These are phyloP conservation scores for Myriosclerotinia curreyana DNA, from an alignment of 2,329 filamentous ascomycete species.

Conservation along the genomic window DNA sequence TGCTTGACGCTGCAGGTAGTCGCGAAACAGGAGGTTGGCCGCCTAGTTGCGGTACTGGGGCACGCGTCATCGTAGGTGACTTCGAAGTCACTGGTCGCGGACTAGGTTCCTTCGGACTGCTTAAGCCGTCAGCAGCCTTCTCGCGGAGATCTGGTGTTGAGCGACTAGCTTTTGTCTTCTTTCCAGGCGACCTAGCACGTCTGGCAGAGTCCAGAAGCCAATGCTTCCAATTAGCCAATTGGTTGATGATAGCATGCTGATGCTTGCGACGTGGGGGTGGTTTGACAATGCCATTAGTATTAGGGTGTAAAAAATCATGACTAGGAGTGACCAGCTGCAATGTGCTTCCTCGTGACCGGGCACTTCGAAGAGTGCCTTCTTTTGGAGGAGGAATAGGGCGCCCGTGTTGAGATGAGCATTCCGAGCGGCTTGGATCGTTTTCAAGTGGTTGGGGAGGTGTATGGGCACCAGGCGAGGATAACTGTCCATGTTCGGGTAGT, in stretches of 20 bases:
- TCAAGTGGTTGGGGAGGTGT: constrained; percentile 69
- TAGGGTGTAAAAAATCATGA: constrained; percentile 57
- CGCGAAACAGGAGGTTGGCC: constrained; percentile 38
- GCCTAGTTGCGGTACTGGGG: constrained; percentile 37
- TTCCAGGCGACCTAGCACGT: constrained; percentile 55
- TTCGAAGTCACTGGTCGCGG: constrained; percentile 59
- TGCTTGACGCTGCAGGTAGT: constrained; percentile 46
- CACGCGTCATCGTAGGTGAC: constrained; percentile 41
- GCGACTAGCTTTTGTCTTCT: constrained; percentile 36
- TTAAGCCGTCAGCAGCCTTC: constrained; percentile 46
- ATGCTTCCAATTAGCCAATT: constrained; percentile 65
- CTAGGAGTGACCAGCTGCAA: constrained; percentile 76
- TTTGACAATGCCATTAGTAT: constrained; percentile 37
- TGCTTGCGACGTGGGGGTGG: constrained; percentile 50
- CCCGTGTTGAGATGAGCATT: constrained; percentile 73
- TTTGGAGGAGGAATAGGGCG: constrained; percentile 81
- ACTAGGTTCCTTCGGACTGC: constrained; percentile 51
- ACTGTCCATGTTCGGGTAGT: constrained; percentile 58
- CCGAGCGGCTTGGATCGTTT: constrained; percentile 72
- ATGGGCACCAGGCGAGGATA: constrained; percentile 37
- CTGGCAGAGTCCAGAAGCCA: constrained; percentile 69
- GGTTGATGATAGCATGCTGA: constrained; percentile 62
- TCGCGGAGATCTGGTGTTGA: constrained; percentile 58
- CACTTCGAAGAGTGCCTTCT: constrained; percentile 65
- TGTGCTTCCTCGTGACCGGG: constrained; percentile 76